Evolutionary conservation across 805 yeast species (phyloP), one percentile per base, ranked within the genome.

Genomic region (Wickerhamiella shivajii): DNA sequence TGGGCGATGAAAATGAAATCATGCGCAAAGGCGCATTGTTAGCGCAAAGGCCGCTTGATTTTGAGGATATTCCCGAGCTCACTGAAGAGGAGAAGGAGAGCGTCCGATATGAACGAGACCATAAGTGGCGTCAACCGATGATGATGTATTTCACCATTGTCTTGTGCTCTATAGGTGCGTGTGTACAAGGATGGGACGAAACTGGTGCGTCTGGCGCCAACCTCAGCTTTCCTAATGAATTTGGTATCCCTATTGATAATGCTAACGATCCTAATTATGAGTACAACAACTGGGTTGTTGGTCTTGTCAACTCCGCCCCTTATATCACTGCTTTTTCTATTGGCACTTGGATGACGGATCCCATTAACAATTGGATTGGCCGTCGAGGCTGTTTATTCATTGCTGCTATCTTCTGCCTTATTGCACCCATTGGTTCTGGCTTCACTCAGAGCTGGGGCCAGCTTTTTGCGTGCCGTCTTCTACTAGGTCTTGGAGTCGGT

Each of bases 171-270:
- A 59, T 74, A 61, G 72, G 78, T 31, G 70, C 71, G 12, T 76
- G 78, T 3, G 73, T 77, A 4, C 77, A 74, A 49, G 83, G 83
- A 34, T 72, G 72, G 78, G 83, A 75, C 50, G 78, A 75, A 50
- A 66, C 79, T 5, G 80, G 73, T 7, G 58, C 71, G 38, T 73
- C 74, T 41, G 83, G 81, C 23, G 81, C 81, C 15, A 69, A 66
- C 30, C 50, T 73, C 16, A 68, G 64, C 41, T 71, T 62, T 44
- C 69, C 71, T 7, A 40, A 44, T 13, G 59, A 59, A 21, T 63
- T 72, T 41, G 65, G 65, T 2, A 57, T 67, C 25, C 41, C 30
- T 31, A 39, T 23, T 37, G 23, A 37, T 5, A 44, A 43, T 19
- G 27, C 33, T 4, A 29, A 31, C 1, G 38, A 34, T 10, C 43